Evolutionary conservation across 2,329 filamentous ascomycete species (phyloP).

Genomic region (Penicillium palitans): DNA sequence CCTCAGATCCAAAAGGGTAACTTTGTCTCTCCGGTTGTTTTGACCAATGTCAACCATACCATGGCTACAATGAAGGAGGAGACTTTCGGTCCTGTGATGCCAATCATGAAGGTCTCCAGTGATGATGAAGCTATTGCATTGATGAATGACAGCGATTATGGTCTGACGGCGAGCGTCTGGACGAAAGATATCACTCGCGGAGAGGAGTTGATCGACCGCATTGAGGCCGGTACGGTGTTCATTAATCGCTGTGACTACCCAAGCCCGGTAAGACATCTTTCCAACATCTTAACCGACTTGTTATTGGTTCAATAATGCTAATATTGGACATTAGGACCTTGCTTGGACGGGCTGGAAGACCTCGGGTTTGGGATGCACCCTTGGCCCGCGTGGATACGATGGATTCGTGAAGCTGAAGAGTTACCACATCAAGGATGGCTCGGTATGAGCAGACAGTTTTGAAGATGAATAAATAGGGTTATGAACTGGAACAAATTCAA

Average conservation of each 20-base stretch:
- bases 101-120: constrained; percentile 76
- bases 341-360: constrained; percentile 96
- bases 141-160: constrained; percentile 93
- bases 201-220: constrained; percentile 70
- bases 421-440: constrained; percentile 67
- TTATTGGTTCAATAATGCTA: neutral
- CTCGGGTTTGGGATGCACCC: constrained; percentile 81
- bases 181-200: constrained; percentile 77
- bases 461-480: neutral
- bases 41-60: constrained; percentile 72
- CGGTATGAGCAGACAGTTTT: neutral
- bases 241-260: constrained; percentile 90
- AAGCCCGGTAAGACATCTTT: constrained; percentile 66
- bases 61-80: constrained; percentile 91
- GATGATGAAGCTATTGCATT: constrained; percentile 76
- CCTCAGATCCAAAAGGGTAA: constrained; percentile 66
- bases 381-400: constrained; percentile 84
- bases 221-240: constrained; percentile 90
- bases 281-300: neutral
- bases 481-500: neutral
- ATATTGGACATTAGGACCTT: constrained; percentile 61
- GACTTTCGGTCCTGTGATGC: constrained; percentile 88
- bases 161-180: constrained; percentile 90
- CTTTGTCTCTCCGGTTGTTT: constrained; percentile 77
- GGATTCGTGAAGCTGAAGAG: constrained; percentile 94